phyloP scores from a whole-genome alignment of 164 flowering plant species.

The Sedum album region DNA sequence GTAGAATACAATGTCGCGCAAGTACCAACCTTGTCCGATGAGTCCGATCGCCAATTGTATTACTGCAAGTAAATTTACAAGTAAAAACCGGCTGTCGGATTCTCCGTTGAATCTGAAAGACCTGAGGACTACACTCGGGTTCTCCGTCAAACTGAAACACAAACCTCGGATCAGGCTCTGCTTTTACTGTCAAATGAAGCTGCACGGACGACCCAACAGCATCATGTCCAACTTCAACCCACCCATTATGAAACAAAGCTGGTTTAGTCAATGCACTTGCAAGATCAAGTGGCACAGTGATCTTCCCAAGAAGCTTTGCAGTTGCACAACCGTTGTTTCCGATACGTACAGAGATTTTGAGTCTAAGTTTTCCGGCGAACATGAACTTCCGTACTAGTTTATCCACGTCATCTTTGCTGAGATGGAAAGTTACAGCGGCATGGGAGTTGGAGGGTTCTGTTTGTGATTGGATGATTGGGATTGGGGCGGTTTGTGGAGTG shows the following conservation, averaged over 20 bases:
- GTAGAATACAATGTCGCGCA: too few species aligned
- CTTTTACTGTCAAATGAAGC: conserved; percentile 58
- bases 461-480: conserved; percentile 41
- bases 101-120: conserved; percentile 78
- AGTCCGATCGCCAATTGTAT: neutral
- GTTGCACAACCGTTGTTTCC: conserved; percentile 68
- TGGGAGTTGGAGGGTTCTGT: too few species aligned
- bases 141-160: conserved; percentile 94
- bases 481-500: conserved; percentile 45
- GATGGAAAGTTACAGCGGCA: conserved; percentile 63
- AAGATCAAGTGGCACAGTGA: conserved; percentile 58
- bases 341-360: conserved; percentile 49
- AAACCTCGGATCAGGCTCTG: conserved; percentile 87
- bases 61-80: conserved; percentile 54
- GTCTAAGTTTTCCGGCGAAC: conserved; percentile 30
- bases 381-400: conserved; percentile 41
- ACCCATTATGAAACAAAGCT: conserved; percentile 56
- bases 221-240: conserved; percentile 55
- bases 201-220: conserved; percentile 34
- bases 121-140: conserved; percentile 94
- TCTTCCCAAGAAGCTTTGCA: conserved; percentile 60
- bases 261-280: conserved; percentile 42
- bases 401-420: conserved; percentile 48
- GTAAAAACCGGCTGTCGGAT: conserved; percentile 92
- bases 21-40: neutral